Evolutionary conservation across 2,329 filamentous ascomycete species (phyloP).

Genomic region (Trichoderma sp.): DNA sequence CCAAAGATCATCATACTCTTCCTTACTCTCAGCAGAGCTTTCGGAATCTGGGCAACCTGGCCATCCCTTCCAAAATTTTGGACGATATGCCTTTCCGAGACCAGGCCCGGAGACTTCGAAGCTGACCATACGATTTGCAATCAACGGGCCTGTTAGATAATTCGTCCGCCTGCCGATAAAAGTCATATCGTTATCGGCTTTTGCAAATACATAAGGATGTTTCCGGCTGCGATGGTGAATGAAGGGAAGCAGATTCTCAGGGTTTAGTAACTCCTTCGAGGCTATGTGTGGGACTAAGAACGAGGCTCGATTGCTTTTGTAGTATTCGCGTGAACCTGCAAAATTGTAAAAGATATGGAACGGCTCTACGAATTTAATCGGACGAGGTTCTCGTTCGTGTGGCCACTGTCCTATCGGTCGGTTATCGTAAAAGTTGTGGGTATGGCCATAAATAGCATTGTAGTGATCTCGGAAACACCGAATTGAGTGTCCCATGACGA

Average conservation of each 20-base stretch:
- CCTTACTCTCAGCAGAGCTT: neutral
- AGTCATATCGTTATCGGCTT: constrained; percentile 22
- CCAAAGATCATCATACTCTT: neutral
- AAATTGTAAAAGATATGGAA: neutral
- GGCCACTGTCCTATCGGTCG: neutral
- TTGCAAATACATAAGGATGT: constrained; percentile 16
- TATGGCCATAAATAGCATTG: neutral
- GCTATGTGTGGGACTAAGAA: constrained; percentile 28
- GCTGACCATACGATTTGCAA: neutral
- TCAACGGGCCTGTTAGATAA: constrained; percentile 22
- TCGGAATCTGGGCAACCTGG: neutral
- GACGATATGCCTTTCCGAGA: neutral
- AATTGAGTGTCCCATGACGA: neutral
- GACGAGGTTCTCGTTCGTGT: neutral
- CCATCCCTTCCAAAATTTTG: neutral
- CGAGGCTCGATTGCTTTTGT: neutral
- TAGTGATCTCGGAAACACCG: neutral
- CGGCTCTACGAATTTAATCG: too few relatives aligned
- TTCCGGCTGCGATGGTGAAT: constrained; percentile 24
- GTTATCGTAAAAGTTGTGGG: neutral
- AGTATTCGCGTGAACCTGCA: neutral
- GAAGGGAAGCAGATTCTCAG: constrained; percentile 23
- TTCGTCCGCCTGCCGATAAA: constrained; percentile 22
- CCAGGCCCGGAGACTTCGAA: constrained; percentile 3
- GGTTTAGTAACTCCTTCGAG: constrained; percentile 21